phyloP scores from a whole-genome alignment of 176 grass and related monocot species.

The Echinochloa phyllopogon region DNA sequence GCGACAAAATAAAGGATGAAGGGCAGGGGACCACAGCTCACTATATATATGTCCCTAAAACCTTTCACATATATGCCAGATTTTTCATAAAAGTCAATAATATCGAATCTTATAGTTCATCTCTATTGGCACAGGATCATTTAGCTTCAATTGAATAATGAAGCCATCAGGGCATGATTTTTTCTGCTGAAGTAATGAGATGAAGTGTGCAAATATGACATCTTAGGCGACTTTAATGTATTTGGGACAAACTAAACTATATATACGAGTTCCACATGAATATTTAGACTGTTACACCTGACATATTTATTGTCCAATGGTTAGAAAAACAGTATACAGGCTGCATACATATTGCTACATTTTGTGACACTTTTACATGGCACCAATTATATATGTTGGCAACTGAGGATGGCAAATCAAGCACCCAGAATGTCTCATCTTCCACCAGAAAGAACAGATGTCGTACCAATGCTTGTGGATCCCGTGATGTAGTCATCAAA shows the following conservation, averaged over 20 bases:
- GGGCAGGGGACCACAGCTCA: too few relatives aligned
- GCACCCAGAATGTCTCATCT: not conserved
- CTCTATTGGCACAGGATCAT: too few relatives aligned
- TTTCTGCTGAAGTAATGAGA: not conserved
- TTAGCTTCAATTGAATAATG: not conserved
- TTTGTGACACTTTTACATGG: not conserved
- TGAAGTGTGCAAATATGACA: not conserved
- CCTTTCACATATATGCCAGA: too few relatives aligned
- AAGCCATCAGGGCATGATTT: not conserved
- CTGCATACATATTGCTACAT: not conserved
- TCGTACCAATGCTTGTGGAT: not conserved
- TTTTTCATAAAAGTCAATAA: too few relatives aligned
- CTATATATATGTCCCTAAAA: too few relatives aligned
- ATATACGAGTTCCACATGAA: not conserved
- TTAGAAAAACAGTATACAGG: not conserved
- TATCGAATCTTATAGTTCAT: too few relatives aligned
- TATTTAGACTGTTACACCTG: not conserved
- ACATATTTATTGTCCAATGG: not conserved
- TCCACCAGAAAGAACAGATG: slow-evolving; percentile 1
- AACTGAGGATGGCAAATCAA: not conserved
- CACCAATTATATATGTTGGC: not conserved
- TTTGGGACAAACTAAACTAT: not conserved
- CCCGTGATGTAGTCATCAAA: slow-evolving; percentile 32
- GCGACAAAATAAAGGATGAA: too few relatives aligned
- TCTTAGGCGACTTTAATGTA: too few relatives aligned